Percentiles rank a stretch among this genome's conserved stretches.
Evolutionary conservation across 2,329 filamentous ascomycete species (phyloP).

Genomic region (Penicillium brevicompactum): DNA sequence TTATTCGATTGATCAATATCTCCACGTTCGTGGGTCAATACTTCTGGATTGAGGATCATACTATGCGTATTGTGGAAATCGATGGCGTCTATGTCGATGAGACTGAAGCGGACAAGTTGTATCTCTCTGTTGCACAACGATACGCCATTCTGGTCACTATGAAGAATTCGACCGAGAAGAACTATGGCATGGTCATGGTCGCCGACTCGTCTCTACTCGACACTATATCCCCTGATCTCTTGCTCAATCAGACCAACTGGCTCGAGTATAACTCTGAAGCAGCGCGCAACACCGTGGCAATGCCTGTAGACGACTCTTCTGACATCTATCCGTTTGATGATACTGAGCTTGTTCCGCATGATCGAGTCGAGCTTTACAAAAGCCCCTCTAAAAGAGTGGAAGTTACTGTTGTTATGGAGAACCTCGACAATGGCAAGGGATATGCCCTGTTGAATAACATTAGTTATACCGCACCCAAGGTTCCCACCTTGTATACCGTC

Average conservation of each 20-base stretch:
- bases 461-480: constrained; percentile 26
- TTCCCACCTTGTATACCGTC: constrained; percentile 30
- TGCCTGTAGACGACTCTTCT: constrained; percentile 25
- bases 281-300: constrained; percentile 26
- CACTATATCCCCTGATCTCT: constrained; percentile 35
- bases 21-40: constrained; percentile 66
- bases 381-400: constrained; percentile 58
- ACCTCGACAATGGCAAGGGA: constrained; percentile 66
- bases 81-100: constrained; percentile 70
- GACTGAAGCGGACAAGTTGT: constrained; percentile 63
- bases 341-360: constrained; percentile 68
- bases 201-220: constrained; percentile 33
- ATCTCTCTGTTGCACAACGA: constrained; percentile 69
- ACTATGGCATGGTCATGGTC: constrained; percentile 63
- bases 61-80: constrained; percentile 70
- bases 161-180: constrained; percentile 61
- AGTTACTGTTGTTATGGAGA: constrained; percentile 69
- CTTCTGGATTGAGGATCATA: constrained; percentile 54
- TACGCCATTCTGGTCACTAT: constrained; percentile 59
- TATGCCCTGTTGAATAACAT: constrained; percentile 42
- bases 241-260: constrained; percentile 57
- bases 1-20: constrained; percentile 73
- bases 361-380: constrained; percentile 63
- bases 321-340: constrained; percentile 74
- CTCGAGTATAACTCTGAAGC: constrained; percentile 63